These are phyloP conservation scores for Miscanthus lutarioriparius DNA, from an alignment of 176 grass and related monocot genomes.

Conservation along the genomic window DNA sequence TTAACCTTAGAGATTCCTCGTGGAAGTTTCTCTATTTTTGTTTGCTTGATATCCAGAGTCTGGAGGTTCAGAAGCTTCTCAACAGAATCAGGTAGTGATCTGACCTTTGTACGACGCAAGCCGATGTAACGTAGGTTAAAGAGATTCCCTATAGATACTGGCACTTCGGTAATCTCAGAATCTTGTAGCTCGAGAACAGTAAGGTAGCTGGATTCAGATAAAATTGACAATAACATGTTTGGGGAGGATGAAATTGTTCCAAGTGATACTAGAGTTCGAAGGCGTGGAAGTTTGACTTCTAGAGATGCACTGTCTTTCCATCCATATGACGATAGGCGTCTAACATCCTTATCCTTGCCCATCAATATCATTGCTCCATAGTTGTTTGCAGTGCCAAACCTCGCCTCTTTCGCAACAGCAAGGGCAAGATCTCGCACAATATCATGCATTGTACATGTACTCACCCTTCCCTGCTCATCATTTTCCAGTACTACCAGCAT, in stretches of 20 bases:
- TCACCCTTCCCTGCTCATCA: no score
- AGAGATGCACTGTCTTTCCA: not conserved
- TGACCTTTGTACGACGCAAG: slow-evolving; percentile 30
- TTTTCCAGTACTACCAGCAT: no score
- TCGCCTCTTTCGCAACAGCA: no score
- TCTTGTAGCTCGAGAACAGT: slow-evolving; percentile 23
- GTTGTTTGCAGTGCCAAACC: no score
- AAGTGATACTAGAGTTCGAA: slow-evolving; percentile 8
- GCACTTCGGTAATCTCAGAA: no score
- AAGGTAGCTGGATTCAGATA: slow-evolving; percentile 4
- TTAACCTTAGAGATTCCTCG: slow-evolving; percentile 14
- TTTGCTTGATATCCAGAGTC: slow-evolving; percentile 29
- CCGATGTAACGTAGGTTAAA: not conserved
- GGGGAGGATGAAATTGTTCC: not conserved
- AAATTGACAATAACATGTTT: not conserved
- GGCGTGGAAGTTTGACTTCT: slow-evolving; percentile 4
- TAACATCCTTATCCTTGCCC: not conserved
- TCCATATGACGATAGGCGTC: not conserved
- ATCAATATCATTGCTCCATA: no score
- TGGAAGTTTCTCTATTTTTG: not conserved
- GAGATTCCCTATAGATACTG: no score
- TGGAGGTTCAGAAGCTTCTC: slow-evolving; percentile 19
- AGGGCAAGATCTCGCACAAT: no score
- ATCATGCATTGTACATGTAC: no score
- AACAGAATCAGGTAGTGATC: not conserved